Base-by-base conservation (phyloP, 768 basidiomycete species). In the Guyanaporus albipodus region DNA sequence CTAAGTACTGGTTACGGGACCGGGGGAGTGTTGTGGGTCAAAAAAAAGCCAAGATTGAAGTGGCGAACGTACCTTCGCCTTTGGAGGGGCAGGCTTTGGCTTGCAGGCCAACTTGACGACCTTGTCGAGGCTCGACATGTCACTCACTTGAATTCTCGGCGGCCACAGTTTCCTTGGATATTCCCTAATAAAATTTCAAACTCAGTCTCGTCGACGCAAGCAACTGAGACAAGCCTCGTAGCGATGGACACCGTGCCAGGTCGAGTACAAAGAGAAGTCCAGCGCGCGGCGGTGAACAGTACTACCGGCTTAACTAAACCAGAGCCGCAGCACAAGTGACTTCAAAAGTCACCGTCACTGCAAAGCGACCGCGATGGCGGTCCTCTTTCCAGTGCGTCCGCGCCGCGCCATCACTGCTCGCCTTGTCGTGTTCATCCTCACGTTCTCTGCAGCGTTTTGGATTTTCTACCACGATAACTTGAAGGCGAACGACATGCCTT, bases 101-200 rank as follows among this genome's bases (percentile, higher is more conserved):
- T 97, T 97, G 72, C 93, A 97, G 12, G 95, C 96, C 64, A 91
- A 71, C 72, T 95, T 96, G 57, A 98, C 88, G 61, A 88, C 84
- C 76, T 98, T 90, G 74, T 90, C 87, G 68, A 77, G 87, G 70
- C 82, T 84, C 57, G 86, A 84, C 84, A 85, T 85, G 46, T 27
- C 42, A 29, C 38, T 27, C 19, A 0, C 40, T 18, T 15, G 28
- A 18, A 41, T 48, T 46, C 45, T 9, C 33, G 38, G 15, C 23
- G 33, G 35, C 27, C 32, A 17, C 18, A 37, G 38, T 50, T 38
- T 53, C 43, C 46, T 26, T 22, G 42, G 27, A 36, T 48, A 46
- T 44, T 48, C 37, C 37, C n/a, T 42, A 6, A 14, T n/a, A 17
- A 35, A 44, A 42, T 50, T 65, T 67, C 39, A 56, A 66, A 63